Evolutionary conservation across 2,329 filamentous ascomycete genomes (phyloP), one percentile per base, ranked within the genome.

Genomic region (Talaromyces amestolkiae): DNA sequence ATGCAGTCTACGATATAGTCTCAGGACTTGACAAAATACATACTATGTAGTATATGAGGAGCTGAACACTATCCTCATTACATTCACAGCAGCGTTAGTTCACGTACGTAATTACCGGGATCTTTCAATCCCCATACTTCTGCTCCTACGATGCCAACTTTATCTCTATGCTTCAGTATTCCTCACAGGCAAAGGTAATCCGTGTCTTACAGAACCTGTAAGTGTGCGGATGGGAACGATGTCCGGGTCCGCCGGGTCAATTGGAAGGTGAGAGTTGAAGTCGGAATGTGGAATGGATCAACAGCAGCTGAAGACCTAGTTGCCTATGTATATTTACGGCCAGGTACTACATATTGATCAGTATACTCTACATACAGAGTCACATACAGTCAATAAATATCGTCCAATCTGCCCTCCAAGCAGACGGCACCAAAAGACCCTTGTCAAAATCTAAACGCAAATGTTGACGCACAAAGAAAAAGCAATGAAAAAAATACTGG

Each of bases 271-370:
- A 11, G 10, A 33, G 49, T 56, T 56, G 53, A 22, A 37, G 33
- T 8, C 11, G 53, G 53, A 56, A 56, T 56, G 53, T 56, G 53
- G 53, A 56, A 56, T 56, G 17, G 53, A 56, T 37, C 53, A 56
- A 56, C 31, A 24, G 35, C 33, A 37, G n/a, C 33, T 54, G 27
- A 54, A 19, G 49, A 33, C 27, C 10, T 56, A 15, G 2, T 9
- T 47, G 4, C 49, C 49, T 33, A 11, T 22, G 5, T 19, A 24
- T 47, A 47, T 15, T 47, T 47, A 15, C 10, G 22, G 45, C 45
- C 45, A 15, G 19, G 10, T 24, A 15, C 45, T 49, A 49, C 22
- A 49, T 49, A 8, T 22, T 45, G 43, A 22, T 13, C 8, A 22
- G 22, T 45, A 45, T 27, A 27, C 27, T 6, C 27, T 27, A 27